Evolutionary conservation across 768 basidiomycete species (phyloP), one percentile per base, ranked within the genome.

Genomic region (Leccinum pellstonianum): DNA sequence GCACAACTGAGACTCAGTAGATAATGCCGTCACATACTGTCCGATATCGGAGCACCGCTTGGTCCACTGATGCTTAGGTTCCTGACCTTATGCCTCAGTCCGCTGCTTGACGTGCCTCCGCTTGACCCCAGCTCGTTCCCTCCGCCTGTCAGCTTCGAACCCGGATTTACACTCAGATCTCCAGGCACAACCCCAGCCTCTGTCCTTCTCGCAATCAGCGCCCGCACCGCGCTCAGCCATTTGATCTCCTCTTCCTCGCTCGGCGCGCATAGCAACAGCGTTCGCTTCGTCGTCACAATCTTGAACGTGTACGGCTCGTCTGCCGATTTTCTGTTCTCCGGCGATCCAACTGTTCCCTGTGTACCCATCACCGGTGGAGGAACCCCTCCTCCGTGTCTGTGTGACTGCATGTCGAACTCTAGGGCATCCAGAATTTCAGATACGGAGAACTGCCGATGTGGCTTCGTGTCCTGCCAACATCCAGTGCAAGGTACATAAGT

Each of bases 231-330:
- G 54, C 95, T 94, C 51, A 99, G 79, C 97, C 97, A 99, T 74
- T 90, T 92, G 73, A 98, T 95, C 77, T 98, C 97, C 66, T 98
- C 96, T 67, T 98, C 97, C 73, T 99, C 97, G 59, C 83, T 88
- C 15, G 97, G 96, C 7, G 97, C 97, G 67, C 95, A 97, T 25
- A 98, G 79, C 55, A 96, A 74, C 59, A 94, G 77, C 17, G 91
- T 90, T 61, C 93, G 85, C 74, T 96, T 95, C 56, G 96, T 95
- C 38, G 95, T 97, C 65, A 98, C 88, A 57, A 98, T 89, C 77
- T 97, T 95, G 86, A 99, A 98, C 54, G 91, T 92, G 70, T 88
- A 82, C 10, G 75, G 73, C 23, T 76, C 74, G 54, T 75, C 76
- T 33, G 76, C 77, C 43, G 81, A 80, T 41, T 82, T 82, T 4